Conservation (phyloP, 306 rosid species). For the Quercus rubra region DNA sequence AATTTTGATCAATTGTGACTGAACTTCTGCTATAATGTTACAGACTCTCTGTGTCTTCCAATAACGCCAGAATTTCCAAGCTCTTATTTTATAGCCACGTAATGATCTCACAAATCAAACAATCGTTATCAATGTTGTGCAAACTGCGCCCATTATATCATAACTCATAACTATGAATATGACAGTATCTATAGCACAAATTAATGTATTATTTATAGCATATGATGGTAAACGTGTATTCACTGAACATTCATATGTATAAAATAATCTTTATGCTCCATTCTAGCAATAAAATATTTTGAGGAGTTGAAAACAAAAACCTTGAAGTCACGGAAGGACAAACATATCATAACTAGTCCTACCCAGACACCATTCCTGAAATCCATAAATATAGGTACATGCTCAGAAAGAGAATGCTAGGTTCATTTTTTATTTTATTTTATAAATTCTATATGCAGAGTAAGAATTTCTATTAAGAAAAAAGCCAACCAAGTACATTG, state of each 20-base stretch:
- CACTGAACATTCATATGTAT: neutral
- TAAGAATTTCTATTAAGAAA: too few species aligned
- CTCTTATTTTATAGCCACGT: neutral
- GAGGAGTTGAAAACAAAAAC: too few species aligned
- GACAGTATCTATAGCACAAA: neutral
- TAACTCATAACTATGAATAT: neutral
- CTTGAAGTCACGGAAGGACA: neutral
- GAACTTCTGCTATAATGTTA: neutral
- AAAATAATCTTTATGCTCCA: neutral
- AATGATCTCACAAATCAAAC: neutral
- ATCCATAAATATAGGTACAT: neutral
- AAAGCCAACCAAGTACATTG: too few species aligned
- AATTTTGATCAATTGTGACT: neutral
- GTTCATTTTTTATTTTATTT: neutral
- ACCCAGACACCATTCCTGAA: neutral
- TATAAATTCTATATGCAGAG: too few species aligned
- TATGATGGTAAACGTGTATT: neutral
- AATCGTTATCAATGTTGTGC: neutral
- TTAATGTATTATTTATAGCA: neutral
- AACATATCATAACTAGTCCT: neutral
- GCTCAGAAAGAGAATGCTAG: conserved; percentile 11
- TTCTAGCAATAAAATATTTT: neutral
- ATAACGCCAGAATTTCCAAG: neutral
- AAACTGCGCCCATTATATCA: neutral
- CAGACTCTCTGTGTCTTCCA: too few species aligned